Base-by-base conservation (phyloP, 2,329 filamentous ascomycete species). In the Aureobasidium subglaciale region DNA sequence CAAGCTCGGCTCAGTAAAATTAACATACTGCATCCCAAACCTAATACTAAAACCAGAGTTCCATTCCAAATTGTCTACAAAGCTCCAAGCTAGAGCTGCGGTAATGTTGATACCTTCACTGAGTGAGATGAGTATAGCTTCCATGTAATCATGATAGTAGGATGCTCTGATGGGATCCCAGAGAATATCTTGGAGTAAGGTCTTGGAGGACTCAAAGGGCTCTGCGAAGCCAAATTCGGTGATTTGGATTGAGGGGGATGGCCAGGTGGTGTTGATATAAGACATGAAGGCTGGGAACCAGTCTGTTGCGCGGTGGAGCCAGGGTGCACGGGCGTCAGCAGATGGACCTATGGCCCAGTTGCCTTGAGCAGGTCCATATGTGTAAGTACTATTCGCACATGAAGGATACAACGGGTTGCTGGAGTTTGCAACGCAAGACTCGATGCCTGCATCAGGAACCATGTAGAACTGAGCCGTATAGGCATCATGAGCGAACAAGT, bases 401-500 rank as follows among this genome's bases (percentile, higher is more conserved):
- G 71, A 66, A 0, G 75, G 75, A 55, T 65, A 77, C 5, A 61
- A 56, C 0, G 73, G 69, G 56, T 71, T 60, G 9, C 68, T 70
- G 29, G 66, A 63, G 61, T 77, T 75, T 11, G 64, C 64, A 0
- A 66, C 66, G 60, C 75, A 78, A 7, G 67, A 68, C 13, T 68
- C 49, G 20, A 25, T 67, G 29, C 18, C 67, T 48, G 73, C 63
- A 1, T 73, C 73, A 8, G 88, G 70, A 0, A 65, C 61, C 15
- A 75, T 71, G 22, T 88, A 78, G 10, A 81, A 63, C 16, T 77
- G 73, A 1, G 85, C 79, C 63, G 80, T 83, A 24, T 85, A 78
- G 11, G 81, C 78, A 35, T 85, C 81, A 56, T 68, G 65, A 27
- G 66, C 68, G 56, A 67, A 71, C 53, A 69, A 65, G 58, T 71